phyloP scores from a whole-genome alignment of 2,329 filamentous ascomycete genomes.

The Penicillium glabrum region DNA sequence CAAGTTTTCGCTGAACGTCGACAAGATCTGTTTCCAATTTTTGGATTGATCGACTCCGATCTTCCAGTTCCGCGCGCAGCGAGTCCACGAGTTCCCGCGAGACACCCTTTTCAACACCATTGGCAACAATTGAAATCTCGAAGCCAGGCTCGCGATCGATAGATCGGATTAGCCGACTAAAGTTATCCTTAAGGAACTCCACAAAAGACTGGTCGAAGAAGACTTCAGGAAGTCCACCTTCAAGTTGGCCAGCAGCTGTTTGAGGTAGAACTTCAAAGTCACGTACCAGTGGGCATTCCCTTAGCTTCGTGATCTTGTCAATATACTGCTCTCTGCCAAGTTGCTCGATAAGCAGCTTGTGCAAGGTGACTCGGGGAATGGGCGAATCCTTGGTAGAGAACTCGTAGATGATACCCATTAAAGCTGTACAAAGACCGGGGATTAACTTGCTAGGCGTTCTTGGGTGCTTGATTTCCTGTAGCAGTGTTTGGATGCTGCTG shows the following conservation, averaged over 20 bases:
- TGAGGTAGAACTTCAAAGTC: constrained; percentile 88
- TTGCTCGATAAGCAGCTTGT: constrained; percentile 72
- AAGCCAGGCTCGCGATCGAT: constrained; percentile 89
- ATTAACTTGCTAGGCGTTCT: constrained; percentile 64
- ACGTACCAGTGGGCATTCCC: constrained; percentile 74
- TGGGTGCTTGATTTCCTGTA: constrained; percentile 69
- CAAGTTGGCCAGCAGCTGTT: constrained; percentile 55
- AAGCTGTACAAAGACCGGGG: constrained; percentile 77
- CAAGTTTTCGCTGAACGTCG: constrained; percentile 55
- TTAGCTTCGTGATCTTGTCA: constrained; percentile 73
- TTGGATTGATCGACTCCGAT: constrained; percentile 64
- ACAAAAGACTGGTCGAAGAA: constrained; percentile 86
- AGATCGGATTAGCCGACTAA: constrained; percentile 76
- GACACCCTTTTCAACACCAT: constrained; percentile 82
- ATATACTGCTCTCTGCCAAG: constrained; percentile 86
- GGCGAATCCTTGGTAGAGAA: constrained; percentile 98
- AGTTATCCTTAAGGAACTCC: constrained; percentile 95
- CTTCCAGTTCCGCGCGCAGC: constrained; percentile 72
- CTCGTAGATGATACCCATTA: constrained; percentile 89
- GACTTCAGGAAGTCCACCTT: constrained; percentile 68
- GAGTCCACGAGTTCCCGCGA: constrained; percentile 92
- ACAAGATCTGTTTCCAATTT: constrained; percentile 58
- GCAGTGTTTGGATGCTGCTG: constrained; percentile 83
- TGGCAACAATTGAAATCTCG: constrained; percentile 77
- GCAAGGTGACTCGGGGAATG: constrained; percentile 75